These are phyloP conservation scores for Crithidia sp. DNA, from an alignment of 208 protist genomes.

Conservation along the genomic window DNA sequence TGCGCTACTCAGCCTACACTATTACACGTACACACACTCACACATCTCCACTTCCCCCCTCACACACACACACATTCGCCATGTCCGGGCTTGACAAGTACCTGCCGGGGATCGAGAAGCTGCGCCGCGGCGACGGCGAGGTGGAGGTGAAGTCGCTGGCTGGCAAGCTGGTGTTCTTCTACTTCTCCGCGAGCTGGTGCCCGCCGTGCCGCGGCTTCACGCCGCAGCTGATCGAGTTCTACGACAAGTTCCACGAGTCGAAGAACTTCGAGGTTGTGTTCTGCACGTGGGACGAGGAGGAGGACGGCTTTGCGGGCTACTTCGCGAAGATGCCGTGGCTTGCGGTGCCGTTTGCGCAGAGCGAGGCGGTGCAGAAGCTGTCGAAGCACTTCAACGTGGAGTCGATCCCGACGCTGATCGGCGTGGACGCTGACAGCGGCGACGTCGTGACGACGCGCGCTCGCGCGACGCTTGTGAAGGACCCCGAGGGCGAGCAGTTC, in stretches of 20 bases:
- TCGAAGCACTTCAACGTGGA: conserved; percentile 61
- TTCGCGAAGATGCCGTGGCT: conserved; percentile 88
- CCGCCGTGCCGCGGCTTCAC: conserved; percentile 94
- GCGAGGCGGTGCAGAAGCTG: conserved; percentile 48
- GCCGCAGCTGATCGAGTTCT: conserved; percentile 84
- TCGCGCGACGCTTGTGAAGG: conserved; percentile 55
- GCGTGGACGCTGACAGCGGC: conserved; percentile 77
- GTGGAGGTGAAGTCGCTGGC: conserved; percentile 40
- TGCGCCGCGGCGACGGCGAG: conserved; percentile 43
- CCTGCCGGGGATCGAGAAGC: conserved; percentile 45
- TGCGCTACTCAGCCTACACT: no score
- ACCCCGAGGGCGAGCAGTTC: conserved; percentile 73
- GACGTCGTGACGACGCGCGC: conserved; percentile 67
- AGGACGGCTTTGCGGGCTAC: conserved; percentile 73
- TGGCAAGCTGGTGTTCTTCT: conserved; percentile 82
- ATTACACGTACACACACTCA: not conserved
- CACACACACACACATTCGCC: conserved; percentile 1
- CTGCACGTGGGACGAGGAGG: conserved; percentile 80
- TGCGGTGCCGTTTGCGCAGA: conserved; percentile 68
- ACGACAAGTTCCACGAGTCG: conserved; percentile 59
- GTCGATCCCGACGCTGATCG: conserved; percentile 85
- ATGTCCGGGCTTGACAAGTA: conserved; percentile 83
- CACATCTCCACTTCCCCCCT: not conserved
- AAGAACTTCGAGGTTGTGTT: conserved; percentile 92
- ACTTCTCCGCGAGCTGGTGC: conserved; percentile 95